Evolutionary conservation across 164 flowering plant genomes (phyloP).

Genomic region (Euptelea pleiosperma): DNA sequence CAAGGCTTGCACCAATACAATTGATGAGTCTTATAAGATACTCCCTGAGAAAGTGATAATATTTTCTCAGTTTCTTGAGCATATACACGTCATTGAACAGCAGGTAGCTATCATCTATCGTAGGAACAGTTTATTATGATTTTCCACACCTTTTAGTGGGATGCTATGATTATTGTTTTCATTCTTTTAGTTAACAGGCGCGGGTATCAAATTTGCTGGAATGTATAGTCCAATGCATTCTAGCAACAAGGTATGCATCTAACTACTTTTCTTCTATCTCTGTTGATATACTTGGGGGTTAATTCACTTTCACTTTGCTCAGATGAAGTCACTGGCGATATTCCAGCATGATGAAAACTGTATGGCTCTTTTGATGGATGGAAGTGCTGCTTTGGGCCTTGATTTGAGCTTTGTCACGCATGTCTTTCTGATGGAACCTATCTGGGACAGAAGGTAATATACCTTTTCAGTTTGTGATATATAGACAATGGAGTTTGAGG

Average conservation of each 20-base stretch:
- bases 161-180: neutral
- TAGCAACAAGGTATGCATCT: constrained; percentile 58
- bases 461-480: neutral
- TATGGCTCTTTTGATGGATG: constrained; percentile 94
- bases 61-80: constrained; percentile 98
- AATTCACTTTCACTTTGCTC: constrained; percentile 18
- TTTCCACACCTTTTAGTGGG: neutral
- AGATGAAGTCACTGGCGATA: constrained; percentile 73
- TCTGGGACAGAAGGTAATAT: constrained; percentile 97
- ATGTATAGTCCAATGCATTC: constrained; percentile 98
- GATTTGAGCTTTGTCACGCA: constrained; percentile 94
- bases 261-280: constrained; percentile 2
- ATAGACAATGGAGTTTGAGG: too few species aligned
- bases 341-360: constrained; percentile 78
- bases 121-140: constrained; percentile 5
- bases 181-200: constrained; percentile 53
- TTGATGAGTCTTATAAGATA: constrained; percentile 15
- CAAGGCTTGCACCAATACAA: constrained; percentile 14
- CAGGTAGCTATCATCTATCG: constrained; percentile 52
- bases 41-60: constrained; percentile 73
- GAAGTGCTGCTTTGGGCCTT: constrained; percentile 96
- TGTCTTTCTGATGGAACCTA: constrained; percentile 97
- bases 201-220: constrained; percentile 73
- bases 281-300: neutral
- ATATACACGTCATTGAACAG: constrained; percentile 89